Percentiles rank a stretch among this genome's conserved stretches.
These are phyloP conservation scores for Inonotus obliquus DNA, from an alignment of 1,284 basidiomycete genomes.

Conservation along the genomic window DNA sequence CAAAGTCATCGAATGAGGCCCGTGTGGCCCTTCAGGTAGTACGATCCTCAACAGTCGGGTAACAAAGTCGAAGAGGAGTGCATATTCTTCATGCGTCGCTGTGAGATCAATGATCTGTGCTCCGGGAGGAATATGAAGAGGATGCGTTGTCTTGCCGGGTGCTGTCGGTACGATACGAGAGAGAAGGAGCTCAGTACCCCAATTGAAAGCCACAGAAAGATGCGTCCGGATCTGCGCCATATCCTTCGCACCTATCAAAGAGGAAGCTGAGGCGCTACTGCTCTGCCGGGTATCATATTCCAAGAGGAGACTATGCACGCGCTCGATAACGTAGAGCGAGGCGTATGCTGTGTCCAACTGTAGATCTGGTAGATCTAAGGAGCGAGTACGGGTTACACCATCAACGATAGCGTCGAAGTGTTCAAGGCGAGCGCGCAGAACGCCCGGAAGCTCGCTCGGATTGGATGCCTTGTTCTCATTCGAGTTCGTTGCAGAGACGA, in stretches of 20 bases:
- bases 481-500: slow-evolving; percentile 6
- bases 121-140: slow-evolving; percentile 17
- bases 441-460: slow-evolving; percentile 1
- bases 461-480: slow-evolving; percentile 5
- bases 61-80: slow-evolving; percentile 37
- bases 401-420: slow-evolving; percentile 11
- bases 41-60: slow-evolving; percentile 43
- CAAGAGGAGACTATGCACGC: slow-evolving; percentile 45
- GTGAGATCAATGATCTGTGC: slow-evolving; percentile 33
- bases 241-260: slow-evolving; percentile 60
- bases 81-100: slow-evolving; percentile 34
- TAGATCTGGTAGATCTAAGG: slow-evolving; percentile 1
- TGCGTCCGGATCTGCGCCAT: slow-evolving; percentile 56
- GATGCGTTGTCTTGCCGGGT: slow-evolving; percentile 29
- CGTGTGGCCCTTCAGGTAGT: slow-evolving; percentile 45
- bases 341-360: slow-evolving; percentile 51
- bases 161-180: slow-evolving; percentile 39
- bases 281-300: slow-evolving; percentile 19
- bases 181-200: slow-evolving; percentile 57
- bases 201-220: slow-evolving; percentile 62
- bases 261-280: slow-evolving; percentile 21
- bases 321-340: slow-evolving; percentile 47
- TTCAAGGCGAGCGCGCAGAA: slow-evolving; percentile 11
- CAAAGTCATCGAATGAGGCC: slow-evolving; percentile 45
- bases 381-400: background rate